phyloP scores from a whole-genome alignment of 257 asterid species.

The Lycium barbarum region DNA sequence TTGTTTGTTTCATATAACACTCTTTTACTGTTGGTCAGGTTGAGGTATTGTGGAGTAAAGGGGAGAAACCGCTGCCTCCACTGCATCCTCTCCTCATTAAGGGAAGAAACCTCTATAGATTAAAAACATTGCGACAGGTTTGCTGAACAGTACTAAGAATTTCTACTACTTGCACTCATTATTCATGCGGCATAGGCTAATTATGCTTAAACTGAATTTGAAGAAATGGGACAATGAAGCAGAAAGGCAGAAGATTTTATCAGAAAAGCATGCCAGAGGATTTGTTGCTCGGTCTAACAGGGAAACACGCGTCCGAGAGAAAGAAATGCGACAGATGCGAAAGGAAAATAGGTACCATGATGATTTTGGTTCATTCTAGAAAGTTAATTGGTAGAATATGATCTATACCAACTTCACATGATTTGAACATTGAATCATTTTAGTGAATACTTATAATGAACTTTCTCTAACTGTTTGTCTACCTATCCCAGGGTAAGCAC shows the following conservation, averaged over 20 bases:
- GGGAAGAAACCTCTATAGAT: slow-evolving; percentile 89
- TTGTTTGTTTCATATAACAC: neutral
- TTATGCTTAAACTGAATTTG: neutral
- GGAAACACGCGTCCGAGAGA: slow-evolving; percentile 64
- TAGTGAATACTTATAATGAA: neutral
- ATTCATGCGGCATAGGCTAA: slow-evolving; percentile 11
- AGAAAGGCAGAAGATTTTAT: slow-evolving; percentile 61
- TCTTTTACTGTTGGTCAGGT: slow-evolving; percentile 51
- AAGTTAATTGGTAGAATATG: neutral
- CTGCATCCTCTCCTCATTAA: slow-evolving; percentile 91
- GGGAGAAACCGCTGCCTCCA: slow-evolving; percentile 79
- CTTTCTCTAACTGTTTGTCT: neutral
- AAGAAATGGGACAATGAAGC: slow-evolving; percentile 86
- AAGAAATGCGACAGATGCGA: slow-evolving; percentile 49
- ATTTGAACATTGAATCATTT: slow-evolving; percentile 12
- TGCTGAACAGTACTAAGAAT: neutral
- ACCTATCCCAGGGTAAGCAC: slow-evolving; percentile 17
- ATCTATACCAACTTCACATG: neutral
- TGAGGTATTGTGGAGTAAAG: slow-evolving; percentile 94
- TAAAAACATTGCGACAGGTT: slow-evolving; percentile 89
- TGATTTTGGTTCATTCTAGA: neutral
- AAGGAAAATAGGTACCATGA: slow-evolving; percentile 56
- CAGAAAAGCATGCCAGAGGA: slow-evolving; percentile 87
- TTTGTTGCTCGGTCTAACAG: slow-evolving; percentile 70
- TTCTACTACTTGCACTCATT: neutral